Percentiles rank a stretch among this genome's conserved stretches.
Conservation (phyloP, 441 rosid species). For the Pelargonium fulgidum region DNA sequence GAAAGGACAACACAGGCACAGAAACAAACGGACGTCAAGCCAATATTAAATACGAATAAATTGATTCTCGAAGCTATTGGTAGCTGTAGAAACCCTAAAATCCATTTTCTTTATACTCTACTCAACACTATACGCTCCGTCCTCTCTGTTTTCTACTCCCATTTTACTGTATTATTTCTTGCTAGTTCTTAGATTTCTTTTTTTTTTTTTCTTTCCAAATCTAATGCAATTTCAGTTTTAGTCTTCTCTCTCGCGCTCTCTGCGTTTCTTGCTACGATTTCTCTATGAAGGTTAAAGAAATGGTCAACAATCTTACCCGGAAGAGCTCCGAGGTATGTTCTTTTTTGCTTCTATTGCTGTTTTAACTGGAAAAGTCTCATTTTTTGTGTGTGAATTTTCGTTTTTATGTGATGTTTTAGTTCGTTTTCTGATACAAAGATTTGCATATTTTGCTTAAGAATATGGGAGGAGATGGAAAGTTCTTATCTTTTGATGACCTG, state of each 20-base stretch:
- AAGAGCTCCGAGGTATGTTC: constrained; percentile 4
- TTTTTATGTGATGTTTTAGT: neutral
- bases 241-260: neutral
- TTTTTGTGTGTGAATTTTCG: no score
- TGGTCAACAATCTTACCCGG: constrained; percentile 10
- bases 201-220: neutral
- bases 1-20: no score
- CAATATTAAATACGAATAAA: no score
- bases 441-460: neutral
- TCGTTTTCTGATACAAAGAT: neutral
- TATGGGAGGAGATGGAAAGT: neutral
- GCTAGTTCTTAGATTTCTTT: neutral
- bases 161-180: no score
- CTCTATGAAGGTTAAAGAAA: constrained; percentile 7
- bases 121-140: no score
- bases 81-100: no score
- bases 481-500: neutral
- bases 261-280: neutral
- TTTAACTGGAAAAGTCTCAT: no score
- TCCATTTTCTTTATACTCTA: no score
- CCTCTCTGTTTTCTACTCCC: no score
- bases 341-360: neutral
- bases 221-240: neutral
- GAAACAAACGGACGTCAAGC: no score
- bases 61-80: no score